Evolutionary conservation across 1,284 basidiomycete genomes (phyloP).

Genomic region (Ganoderma multipileum): DNA sequence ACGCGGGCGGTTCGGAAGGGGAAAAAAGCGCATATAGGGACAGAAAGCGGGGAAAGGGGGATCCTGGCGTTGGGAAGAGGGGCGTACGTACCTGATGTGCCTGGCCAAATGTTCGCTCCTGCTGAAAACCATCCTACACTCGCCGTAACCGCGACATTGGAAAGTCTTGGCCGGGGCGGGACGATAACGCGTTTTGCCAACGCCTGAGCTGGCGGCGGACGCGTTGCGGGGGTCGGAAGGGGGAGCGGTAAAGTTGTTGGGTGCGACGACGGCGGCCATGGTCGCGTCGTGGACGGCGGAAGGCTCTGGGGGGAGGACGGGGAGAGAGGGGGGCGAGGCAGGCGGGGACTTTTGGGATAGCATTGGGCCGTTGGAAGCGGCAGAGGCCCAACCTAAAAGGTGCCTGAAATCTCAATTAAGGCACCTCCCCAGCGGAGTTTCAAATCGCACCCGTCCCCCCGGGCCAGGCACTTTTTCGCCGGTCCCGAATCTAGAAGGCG

Average conservation of each 20-base stretch:
- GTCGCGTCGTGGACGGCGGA: slow-evolving; percentile 7
- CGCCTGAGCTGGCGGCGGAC: slow-evolving; percentile 28
- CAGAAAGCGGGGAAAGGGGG: slow-evolving; percentile 26
- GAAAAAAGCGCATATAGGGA: slow-evolving; percentile 12
- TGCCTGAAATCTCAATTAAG: slow-evolving; percentile 43
- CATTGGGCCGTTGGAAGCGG: slow-evolving; percentile 37
- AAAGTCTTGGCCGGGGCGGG: slow-evolving; percentile 90
- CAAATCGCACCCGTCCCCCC: slow-evolving; percentile 25
- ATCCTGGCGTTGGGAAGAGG: slow-evolving; percentile 32
- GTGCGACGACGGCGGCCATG: slow-evolving; percentile 38
- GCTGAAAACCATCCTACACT: slow-evolving; percentile 96
- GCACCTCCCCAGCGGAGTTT: slow-evolving; percentile 34
- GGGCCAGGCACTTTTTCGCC: slow-evolving; percentile 37
- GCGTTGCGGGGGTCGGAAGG: slow-evolving; percentile 17
- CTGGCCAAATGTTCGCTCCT: slow-evolving; percentile 94
- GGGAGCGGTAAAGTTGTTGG: slow-evolving; percentile 18
- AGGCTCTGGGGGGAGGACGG: slow-evolving; percentile 12
- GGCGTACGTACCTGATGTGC: slow-evolving; percentile 81
- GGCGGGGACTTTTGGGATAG: slow-evolving; percentile 39
- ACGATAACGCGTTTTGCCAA: slow-evolving; percentile 68
- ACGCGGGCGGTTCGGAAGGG: slow-evolving; percentile 23
- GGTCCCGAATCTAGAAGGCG: slow-evolving; percentile 33
- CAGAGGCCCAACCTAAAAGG: slow-evolving; percentile 41
- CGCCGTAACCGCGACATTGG: slow-evolving; percentile 93
- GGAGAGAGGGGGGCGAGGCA: slow-evolving; percentile 11